phyloP scores from a whole-genome alignment of 768 basidiomycete genomes.

The Boletus rubescentipes region DNA sequence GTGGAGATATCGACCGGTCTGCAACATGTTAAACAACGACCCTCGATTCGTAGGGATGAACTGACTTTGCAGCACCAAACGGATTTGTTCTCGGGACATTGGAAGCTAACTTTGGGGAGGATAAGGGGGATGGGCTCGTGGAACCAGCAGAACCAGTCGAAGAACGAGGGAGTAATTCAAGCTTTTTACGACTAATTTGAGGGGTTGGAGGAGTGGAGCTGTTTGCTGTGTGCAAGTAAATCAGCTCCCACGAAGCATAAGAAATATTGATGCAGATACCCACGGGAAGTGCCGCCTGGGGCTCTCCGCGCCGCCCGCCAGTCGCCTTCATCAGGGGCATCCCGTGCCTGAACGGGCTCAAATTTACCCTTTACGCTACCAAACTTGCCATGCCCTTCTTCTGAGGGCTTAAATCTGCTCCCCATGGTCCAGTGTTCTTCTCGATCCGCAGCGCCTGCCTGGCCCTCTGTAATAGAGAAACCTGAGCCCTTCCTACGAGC shows the following conservation, averaged over 20 bases:
- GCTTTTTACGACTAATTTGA: slow-evolving; percentile 72
- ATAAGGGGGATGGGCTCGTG: slow-evolving; percentile 68
- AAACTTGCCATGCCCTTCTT: slow-evolving; percentile 39
- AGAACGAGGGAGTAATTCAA: slow-evolving; percentile 84
- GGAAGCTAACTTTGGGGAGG: slow-evolving; percentile 71
- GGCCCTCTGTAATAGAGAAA: slow-evolving; percentile 45
- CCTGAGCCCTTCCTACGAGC: slow-evolving; percentile 60
- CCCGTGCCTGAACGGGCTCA: slow-evolving; percentile 56
- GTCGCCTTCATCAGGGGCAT: slow-evolving; percentile 59
- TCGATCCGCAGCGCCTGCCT: slow-evolving; percentile 59
- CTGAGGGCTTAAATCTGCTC: slow-evolving; percentile 64
- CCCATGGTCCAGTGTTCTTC: slow-evolving; percentile 82
- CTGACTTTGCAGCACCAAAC: slow-evolving; percentile 84
- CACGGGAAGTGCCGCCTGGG: slow-evolving; percentile 61
- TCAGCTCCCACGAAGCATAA: slow-evolving; percentile 12
- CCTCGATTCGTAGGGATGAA: slow-evolving; percentile 5
- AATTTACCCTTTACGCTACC: slow-evolving; percentile 49
- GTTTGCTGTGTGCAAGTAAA: slow-evolving; percentile 43
- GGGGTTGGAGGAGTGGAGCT: slow-evolving; percentile 81
- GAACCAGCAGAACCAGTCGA: slow-evolving; percentile 61
- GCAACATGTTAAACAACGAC: slow-evolving; percentile 8
- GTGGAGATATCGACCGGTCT: slow-evolving; percentile 84
- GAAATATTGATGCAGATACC: slow-evolving; percentile 35
- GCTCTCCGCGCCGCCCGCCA: slow-evolving; percentile 64
- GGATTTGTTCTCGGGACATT: slow-evolving; percentile 62